Evolutionary conservation across 148 eudicot genomes (phyloP).

Genomic region (Camellia granthamiana): DNA sequence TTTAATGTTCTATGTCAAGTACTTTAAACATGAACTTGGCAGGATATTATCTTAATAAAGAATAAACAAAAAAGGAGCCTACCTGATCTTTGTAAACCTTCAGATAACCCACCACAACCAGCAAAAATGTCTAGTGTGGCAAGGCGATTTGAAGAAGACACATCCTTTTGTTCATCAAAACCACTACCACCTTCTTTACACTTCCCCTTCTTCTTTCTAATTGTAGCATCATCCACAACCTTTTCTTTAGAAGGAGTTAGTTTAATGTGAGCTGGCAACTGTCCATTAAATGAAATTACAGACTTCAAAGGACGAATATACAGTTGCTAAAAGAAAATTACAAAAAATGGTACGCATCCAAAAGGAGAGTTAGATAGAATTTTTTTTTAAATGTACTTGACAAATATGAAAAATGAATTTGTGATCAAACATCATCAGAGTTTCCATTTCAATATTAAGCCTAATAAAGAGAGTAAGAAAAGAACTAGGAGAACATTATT

Average conservation of each 20-base stretch:
- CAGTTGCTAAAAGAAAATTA: not conserved
- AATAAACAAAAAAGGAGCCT: conserved; percentile 11
- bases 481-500: not conserved
- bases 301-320: not conserved
- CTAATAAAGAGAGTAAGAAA: not conserved
- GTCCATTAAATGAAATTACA: conserved; percentile 16
- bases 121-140: conserved; percentile 92
- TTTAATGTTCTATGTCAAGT: too few relatives aligned
- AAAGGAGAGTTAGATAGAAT: not conserved
- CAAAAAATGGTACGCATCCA: not conserved
- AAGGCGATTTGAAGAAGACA: conserved; percentile 29
- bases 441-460: not conserved
- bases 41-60: not conserved
- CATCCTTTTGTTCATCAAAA: conserved; percentile 29
- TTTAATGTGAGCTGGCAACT: conserved; percentile 70
- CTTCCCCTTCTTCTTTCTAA: conserved; percentile 84
- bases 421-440: not conserved
- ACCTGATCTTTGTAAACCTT: conserved; percentile 89
- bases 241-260: conserved; percentile 39
- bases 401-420: not conserved
- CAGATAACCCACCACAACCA: conserved; percentile 98
- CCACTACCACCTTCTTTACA: conserved; percentile 63
- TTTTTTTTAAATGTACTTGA: not conserved
- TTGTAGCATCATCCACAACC: conserved; percentile 37
- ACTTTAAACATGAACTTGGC: not conserved